Conservation (phyloP, 495 filamentous ascomycete species). For the Podospora appendiculata region DNA sequence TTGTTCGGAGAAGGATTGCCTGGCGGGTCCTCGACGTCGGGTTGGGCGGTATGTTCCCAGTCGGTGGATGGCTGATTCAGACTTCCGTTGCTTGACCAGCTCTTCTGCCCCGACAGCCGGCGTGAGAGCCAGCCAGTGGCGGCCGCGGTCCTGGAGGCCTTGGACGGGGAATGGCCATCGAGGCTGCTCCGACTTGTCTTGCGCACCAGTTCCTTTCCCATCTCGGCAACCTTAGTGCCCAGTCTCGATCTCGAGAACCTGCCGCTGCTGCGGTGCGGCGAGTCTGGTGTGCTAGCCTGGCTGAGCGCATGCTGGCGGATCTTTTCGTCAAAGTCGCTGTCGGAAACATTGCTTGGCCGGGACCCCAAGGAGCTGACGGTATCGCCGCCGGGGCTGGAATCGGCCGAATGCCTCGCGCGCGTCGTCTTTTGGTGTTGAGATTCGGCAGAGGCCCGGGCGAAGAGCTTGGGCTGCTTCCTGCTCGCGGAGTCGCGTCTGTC, state of each 20-base stretch:
- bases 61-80: background rate
- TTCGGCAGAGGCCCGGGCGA: background rate
- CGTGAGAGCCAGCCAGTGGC: slow-evolving; percentile 15
- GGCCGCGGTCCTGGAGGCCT: background rate
- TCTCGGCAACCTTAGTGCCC: slow-evolving; percentile 24
- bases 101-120: slow-evolving; percentile 16
- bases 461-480: background rate
- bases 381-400: slow-evolving; percentile 2
- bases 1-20: slow-evolving; percentile 35
- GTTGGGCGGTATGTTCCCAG: slow-evolving; percentile 27
- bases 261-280: slow-evolving; percentile 17
- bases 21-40: slow-evolving; percentile 18
- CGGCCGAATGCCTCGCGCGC: background rate
- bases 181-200: slow-evolving; percentile 29
- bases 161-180: slow-evolving; percentile 10
- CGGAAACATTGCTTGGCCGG: slow-evolving; percentile 16
- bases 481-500: slow-evolving; percentile 19
- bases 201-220: slow-evolving; percentile 22
- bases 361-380: slow-evolving; percentile 5
- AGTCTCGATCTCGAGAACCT: slow-evolving; percentile 23
- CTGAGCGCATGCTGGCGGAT: slow-evolving; percentile 14
- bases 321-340: slow-evolving; percentile 23
- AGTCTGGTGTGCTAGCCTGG: slow-evolving; percentile 11
- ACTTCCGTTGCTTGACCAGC: slow-evolving; percentile 1
- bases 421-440: background rate